Base-by-base conservation (phyloP, 2,329 filamentous ascomycete genomes). In the Dichotomopilus funicola region DNA sequence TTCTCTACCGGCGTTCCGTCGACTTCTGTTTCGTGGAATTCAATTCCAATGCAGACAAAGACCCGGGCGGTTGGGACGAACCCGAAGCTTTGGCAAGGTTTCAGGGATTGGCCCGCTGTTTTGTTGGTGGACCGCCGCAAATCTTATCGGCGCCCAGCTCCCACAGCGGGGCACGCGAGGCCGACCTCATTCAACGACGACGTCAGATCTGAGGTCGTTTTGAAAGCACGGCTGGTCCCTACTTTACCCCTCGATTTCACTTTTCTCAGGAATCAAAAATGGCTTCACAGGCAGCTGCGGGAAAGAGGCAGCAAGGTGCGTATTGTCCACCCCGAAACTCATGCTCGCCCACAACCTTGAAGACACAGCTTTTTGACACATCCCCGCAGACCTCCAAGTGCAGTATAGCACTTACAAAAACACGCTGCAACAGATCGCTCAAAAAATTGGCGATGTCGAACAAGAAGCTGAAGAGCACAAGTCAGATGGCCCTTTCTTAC, bases 381-480 rank as follows among this genome's bases (percentile, higher is more conserved):
- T 47, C 45, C 31, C 13, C 12, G 33, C 65, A 94, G 89, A 94
- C 69, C 82, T 94, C 63, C 89, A 94, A 73, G 75, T 79, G 49
- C 87, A 89, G 65, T 94, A 94, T 71, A 82, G 82, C 63, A 89
- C 85, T 72, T 92, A 83, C 73, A 88, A 87, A 70, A 85, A 81
- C 64, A 85, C 79, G 3, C 81, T 99, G 56, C 92, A 97, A 73
- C 89, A 94, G 68, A 85, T 99, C 66, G 94, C 94, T 35, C 87
- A 91, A 68, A 97, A 96, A 72, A 96, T 99, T 64, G 94, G 94
- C 42, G 91, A 97, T 68, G 91, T 99, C 55, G 94, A 99, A 75
- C 90, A 96, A 71, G 94, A 97, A 71, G 86, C 89, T 19, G 94
- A 99, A 72, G 94, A 99, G 71, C 94, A 99, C 78, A 97, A 96